Evolutionary conservation across 2,329 filamentous ascomycete genomes (phyloP).

Genomic region (Chaetomiaceae sp.): DNA sequence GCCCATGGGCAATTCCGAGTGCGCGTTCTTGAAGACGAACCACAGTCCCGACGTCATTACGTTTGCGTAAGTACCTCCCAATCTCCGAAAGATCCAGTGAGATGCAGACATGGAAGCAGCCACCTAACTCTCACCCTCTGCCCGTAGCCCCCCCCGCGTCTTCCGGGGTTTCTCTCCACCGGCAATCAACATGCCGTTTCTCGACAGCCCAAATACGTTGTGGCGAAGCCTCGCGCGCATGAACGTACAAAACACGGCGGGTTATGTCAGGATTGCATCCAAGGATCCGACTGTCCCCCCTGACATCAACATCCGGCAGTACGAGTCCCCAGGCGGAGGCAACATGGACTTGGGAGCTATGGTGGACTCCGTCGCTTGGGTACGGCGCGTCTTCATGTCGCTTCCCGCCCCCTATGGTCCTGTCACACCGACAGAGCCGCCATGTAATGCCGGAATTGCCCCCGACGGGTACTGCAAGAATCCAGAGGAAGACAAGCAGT

Average conservation of each 20-base stretch:
- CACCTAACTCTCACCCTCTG: too few species aligned
- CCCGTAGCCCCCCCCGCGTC: conserved; percentile 19
- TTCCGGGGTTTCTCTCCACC: conserved; percentile 21
- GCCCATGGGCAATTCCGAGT: conserved; percentile 32
- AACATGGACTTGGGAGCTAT: conserved; percentile 22
- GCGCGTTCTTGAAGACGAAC: conserved; percentile 39
- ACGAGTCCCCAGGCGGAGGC: conserved; percentile 28
- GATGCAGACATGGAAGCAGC: too few species aligned
- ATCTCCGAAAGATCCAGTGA: neutral
- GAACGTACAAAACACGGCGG: conserved; percentile 49
- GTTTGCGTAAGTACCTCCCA: conserved; percentile 12
- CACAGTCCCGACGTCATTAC: conserved; percentile 31
- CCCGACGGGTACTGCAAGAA: conserved; percentile 24
- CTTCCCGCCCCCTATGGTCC: conserved; percentile 20
- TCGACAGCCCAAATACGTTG: conserved; percentile 6
- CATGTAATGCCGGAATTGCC: conserved; percentile 11
- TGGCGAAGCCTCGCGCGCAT: conserved; percentile 40
- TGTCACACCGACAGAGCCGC: conserved; percentile 23
- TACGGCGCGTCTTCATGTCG: conserved; percentile 17
- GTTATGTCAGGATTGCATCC: conserved; percentile 56
- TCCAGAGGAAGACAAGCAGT: conserved; percentile 38
- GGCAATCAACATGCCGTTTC: conserved; percentile 20
- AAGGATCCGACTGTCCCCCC: conserved; percentile 57
- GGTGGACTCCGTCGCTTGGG: conserved; percentile 19
- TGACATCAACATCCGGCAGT: conserved; percentile 52